Evolutionary conservation across 768 basidiomycete species (phyloP).

Genomic region (Strobilomyces echinocephalus): DNA sequence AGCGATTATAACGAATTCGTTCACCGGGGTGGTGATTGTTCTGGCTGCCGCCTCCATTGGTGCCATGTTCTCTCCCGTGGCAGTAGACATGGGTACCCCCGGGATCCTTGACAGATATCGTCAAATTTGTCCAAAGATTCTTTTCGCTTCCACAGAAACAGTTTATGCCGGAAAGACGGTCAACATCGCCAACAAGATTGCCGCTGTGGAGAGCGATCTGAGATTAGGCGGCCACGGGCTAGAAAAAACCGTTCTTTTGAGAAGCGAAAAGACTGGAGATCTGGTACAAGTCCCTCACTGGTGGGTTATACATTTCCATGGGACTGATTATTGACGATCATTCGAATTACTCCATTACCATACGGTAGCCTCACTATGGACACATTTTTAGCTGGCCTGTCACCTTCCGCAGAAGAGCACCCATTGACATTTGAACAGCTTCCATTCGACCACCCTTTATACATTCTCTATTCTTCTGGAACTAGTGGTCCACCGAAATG

Average conservation of each 20-base stretch:
- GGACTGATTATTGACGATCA: not conserved
- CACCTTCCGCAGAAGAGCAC: slow-evolving; percentile 38
- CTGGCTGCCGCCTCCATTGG: slow-evolving; percentile 64
- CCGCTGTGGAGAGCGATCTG: slow-evolving; percentile 49
- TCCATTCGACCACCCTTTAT: slow-evolving; percentile 74
- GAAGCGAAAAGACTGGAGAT: slow-evolving; percentile 48
- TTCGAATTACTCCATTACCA: too few species aligned
- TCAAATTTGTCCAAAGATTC: slow-evolving; percentile 67
- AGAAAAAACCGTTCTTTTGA: slow-evolving; percentile 50
- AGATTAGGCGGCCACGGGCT: slow-evolving; percentile 39
- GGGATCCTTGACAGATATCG: slow-evolving; percentile 60
- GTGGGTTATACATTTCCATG: slow-evolving; percentile 5
- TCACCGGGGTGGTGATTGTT: slow-evolving; percentile 55
- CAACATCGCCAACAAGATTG: slow-evolving; percentile 50
- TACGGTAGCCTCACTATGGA: slow-evolving; percentile 35
- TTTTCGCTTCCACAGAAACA: slow-evolving; percentile 66
- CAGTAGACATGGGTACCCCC: slow-evolving; percentile 65
- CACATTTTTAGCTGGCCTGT: slow-evolving; percentile 40
- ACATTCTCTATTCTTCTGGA: slow-evolving; percentile 82
- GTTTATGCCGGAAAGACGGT: slow-evolving; percentile 58
- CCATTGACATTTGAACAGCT: slow-evolving; percentile 64
- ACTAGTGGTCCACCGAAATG: slow-evolving; percentile 86
- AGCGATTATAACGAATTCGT: slow-evolving; percentile 65
- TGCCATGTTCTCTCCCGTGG: slow-evolving; percentile 64
- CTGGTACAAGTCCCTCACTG: slow-evolving; percentile 27